Conservation (phyloP, 805 yeast species). For the Starmerella bombicola region DNA sequence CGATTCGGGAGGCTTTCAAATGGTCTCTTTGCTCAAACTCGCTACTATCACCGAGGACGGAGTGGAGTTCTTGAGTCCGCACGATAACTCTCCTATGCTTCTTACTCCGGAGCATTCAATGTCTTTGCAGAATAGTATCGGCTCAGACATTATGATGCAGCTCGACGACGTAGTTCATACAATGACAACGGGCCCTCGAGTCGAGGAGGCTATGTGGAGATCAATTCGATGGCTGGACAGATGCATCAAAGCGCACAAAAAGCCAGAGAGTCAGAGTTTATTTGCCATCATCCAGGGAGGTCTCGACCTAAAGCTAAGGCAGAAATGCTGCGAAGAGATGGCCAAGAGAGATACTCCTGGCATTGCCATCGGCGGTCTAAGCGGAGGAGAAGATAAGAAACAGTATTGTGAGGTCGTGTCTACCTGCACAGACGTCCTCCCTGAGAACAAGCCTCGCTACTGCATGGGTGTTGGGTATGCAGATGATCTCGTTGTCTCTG, state of each 20-base stretch:
- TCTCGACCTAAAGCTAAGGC: conserved; percentile 31
- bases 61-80: conserved; percentile 35
- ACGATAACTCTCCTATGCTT: conserved; percentile 37
- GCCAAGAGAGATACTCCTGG: conserved; percentile 35
- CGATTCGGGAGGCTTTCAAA: conserved; percentile 37
- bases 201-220: conserved; percentile 37
- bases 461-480: conserved; percentile 41
- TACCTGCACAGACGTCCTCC: conserved; percentile 33
- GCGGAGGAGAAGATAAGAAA: conserved; percentile 36
- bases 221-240: conserved; percentile 36
- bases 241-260: conserved; percentile 34
- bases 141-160: conserved; percentile 38
- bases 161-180: conserved; percentile 37
- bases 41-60: conserved; percentile 39
- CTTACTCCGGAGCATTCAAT: conserved; percentile 39
- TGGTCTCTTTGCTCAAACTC: conserved; percentile 35
- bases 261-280: conserved; percentile 33
- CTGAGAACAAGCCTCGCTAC: conserved; percentile 34
- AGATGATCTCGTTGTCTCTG: conserved; percentile 36
- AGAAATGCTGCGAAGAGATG: conserved; percentile 34
- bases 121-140: conserved; percentile 34
- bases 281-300: conserved; percentile 39
- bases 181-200: conserved; percentile 34
- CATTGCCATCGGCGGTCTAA: conserved; percentile 37
- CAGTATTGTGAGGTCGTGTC: conserved; percentile 33